Evolutionary conservation across 306 rosid species (phyloP).

Genomic region (Casuarina equisetifolia): DNA sequence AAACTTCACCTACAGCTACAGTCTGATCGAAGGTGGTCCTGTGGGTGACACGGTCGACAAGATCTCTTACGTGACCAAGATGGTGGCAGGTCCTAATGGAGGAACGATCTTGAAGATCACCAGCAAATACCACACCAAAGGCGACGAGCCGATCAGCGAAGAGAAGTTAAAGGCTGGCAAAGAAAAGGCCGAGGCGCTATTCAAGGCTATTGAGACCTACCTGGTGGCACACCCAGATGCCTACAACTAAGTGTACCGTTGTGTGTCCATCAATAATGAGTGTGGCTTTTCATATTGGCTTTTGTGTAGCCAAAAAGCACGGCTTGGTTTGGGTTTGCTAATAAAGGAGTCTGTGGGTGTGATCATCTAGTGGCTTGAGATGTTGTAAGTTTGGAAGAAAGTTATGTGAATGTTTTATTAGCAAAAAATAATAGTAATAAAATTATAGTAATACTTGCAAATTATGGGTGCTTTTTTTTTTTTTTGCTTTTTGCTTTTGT

Average conservation of each 20-base stretch:
- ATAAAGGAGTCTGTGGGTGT: neutral
- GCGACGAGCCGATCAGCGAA: conserved; percentile 23
- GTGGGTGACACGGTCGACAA: neutral
- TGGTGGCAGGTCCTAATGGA: conserved; percentile 36
- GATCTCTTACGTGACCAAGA: conserved; percentile 31
- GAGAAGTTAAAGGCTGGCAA: conserved; percentile 33
- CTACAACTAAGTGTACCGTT: neutral
- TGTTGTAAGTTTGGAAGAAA: neutral
- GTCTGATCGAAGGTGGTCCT: conserved; percentile 7
- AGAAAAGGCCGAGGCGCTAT: conserved; percentile 36
- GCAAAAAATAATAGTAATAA: no score
- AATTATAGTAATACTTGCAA: no score
- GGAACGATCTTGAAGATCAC: conserved; percentile 33
- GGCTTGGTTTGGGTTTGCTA: neutral
- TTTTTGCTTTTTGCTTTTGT: no score
- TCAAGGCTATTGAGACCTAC: conserved; percentile 34
- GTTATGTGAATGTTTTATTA: neutral
- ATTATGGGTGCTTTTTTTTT: no score
- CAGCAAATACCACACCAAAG: conserved; percentile 36
- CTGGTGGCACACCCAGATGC: conserved; percentile 47
- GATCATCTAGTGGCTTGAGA: neutral
- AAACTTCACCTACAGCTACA: neutral
- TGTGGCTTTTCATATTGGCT: neutral
- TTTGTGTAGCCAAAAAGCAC: neutral
- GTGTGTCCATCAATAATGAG: neutral